Evolutionary conservation across 768 basidiomycete genomes (phyloP).

Genomic region (Fistulinella prunicolor): DNA sequence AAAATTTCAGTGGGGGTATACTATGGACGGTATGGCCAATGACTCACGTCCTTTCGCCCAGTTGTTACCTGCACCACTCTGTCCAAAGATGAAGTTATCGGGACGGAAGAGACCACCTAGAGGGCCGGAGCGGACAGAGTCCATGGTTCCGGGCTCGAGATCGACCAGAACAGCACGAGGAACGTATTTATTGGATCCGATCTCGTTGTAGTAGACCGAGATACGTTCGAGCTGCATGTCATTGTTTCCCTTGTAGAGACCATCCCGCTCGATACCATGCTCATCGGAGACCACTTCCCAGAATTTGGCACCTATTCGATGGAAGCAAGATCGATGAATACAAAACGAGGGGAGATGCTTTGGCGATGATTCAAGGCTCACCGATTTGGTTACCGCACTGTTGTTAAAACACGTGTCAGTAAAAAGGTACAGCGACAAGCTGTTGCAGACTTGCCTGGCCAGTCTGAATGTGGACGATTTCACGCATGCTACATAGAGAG

Average conservation of each 20-base stretch:
- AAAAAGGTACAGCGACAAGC: constrained; percentile 5
- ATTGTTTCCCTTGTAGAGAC: constrained; percentile 88
- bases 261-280: constrained; percentile 93
- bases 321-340: constrained; percentile 18
- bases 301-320: constrained; percentile 77
- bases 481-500: constrained; percentile 75
- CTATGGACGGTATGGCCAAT: neutral
- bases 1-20: neutral
- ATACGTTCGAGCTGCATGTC: constrained; percentile 97
- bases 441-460: constrained; percentile 70
- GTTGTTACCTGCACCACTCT: constrained; percentile 98
- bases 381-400: constrained; percentile 99
- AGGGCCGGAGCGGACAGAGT: constrained; percentile 86
- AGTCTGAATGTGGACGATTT: constrained; percentile 99
- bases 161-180: constrained; percentile 97
- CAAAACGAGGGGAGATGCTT: constrained; percentile 8
- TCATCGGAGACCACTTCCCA: constrained; percentile 99
- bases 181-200: constrained; percentile 94
- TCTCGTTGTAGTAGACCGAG: constrained; percentile 98
- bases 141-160: constrained; percentile 97
- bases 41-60: constrained; percentile 99
- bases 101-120: constrained; percentile 93
- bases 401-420: constrained; percentile 30
- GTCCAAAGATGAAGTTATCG: constrained; percentile 98
- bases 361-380: constrained; percentile 38